Evolutionary conservation across 441 rosid species (phyloP).

Genomic region (Aleurites moluccanus): DNA sequence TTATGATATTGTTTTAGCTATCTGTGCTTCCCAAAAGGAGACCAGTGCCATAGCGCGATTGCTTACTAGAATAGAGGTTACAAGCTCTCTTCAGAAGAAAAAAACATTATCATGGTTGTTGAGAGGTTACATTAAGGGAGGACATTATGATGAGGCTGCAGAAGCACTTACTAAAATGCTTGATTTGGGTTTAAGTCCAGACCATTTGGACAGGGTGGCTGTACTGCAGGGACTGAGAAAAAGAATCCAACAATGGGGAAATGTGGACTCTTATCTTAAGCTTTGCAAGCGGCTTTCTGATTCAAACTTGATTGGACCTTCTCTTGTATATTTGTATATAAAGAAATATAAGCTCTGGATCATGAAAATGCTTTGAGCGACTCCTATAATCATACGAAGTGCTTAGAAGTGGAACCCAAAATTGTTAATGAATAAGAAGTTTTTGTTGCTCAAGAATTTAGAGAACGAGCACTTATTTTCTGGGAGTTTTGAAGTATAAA

Average conservation of each 20-base stretch:
- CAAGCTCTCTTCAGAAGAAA: slow-evolving; percentile 47
- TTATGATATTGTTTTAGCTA: slow-evolving; percentile 76
- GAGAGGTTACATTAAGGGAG: slow-evolving; percentile 88
- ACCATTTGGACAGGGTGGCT: slow-evolving; percentile 75
- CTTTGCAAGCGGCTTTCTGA: slow-evolving; percentile 66
- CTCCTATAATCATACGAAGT: slow-evolving; percentile 10
- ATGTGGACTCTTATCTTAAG: slow-evolving; percentile 56
- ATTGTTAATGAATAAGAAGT: slow-evolving; percentile 3
- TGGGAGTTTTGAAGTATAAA: slow-evolving; percentile 14
- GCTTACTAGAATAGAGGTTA: slow-evolving; percentile 54
- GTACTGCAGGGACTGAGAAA: slow-evolving; percentile 84
- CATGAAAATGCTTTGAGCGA: slow-evolving; percentile 60
- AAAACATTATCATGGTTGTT: slow-evolving; percentile 77
- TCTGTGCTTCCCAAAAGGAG: slow-evolving; percentile 85
- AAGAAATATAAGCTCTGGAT: slow-evolving; percentile 79
- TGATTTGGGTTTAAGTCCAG: slow-evolving; percentile 74
- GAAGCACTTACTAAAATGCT: slow-evolving; percentile 65
- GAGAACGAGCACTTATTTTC: not conserved
- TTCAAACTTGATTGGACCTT: slow-evolving; percentile 69
- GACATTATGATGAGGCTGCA: slow-evolving; percentile 71
- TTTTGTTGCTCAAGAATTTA: not conserved
- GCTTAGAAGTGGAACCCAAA: slow-evolving; percentile 4
- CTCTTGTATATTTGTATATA: slow-evolving; percentile 68
- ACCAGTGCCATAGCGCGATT: slow-evolving; percentile 52
- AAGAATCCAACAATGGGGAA: slow-evolving; percentile 57